Base-by-base conservation (phyloP, 805 yeast genomes). In the Wickerhamiella alocasiicola region DNA sequence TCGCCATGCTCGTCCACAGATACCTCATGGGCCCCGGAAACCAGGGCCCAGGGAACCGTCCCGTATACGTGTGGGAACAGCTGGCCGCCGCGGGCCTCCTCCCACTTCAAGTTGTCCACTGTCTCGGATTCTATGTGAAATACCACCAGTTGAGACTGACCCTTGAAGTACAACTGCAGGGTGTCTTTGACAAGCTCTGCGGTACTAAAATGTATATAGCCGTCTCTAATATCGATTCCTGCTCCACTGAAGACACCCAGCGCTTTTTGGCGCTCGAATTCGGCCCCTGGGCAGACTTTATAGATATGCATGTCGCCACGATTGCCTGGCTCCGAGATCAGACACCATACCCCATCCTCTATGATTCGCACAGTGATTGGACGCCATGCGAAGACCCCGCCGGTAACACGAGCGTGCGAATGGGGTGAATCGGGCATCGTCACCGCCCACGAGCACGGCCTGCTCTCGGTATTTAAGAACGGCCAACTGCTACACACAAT, bases 31-130 rank as follows among this genome's bases (percentile, higher is more conserved):
- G 17, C 28, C 16, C 19, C 35, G 18, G 9, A 2, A 3, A 37
- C 20, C 35, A 29, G 30, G 17, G 18, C 20, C 11, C 16, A 37
- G 12, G 23, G 15, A 31, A 37, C 29, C 3, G 3, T 7, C 6
- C 41, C 41, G 12, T 37, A 37, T 5, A 37, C 41, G n/a, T 37
- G 41, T 5, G 41, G 41, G 30, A 37, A 37, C 5, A 19, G 27
- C 18, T 21, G n/a, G 20, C 41, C 41, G 16, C 31, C 27, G 18
- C 41, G 41, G 15, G 41, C 41, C 17, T 21, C 28, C 16, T 37
- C 41, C 41, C 41, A 37, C 26, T 37, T 37, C 19, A 37, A 25
- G 29, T 30, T 24, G 25, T 34, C 35, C 41, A 37, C 30, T 5
- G 29, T 30, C 23, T 30, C 35, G 3, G 29, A 16, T 11, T 37